These are phyloP conservation scores for Ustilago bromivora DNA, from an alignment of 1,284 basidiomycete species.

Conservation along the genomic window DNA sequence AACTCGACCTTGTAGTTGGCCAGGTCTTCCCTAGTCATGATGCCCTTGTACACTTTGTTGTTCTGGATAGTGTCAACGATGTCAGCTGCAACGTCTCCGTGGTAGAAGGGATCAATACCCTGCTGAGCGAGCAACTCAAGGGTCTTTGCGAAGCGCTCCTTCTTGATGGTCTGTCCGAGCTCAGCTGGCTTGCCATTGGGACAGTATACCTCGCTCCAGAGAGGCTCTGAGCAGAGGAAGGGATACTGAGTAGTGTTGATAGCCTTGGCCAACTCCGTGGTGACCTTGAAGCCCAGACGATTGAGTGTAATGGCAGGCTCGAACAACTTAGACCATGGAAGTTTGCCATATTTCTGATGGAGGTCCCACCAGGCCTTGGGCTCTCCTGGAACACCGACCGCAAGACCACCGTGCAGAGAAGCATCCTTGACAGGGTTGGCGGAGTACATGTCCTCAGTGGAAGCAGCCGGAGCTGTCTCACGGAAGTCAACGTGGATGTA, in stretches of 20 bases:
- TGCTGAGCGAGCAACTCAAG: slow-evolving; percentile 52
- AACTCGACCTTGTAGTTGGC: slow-evolving; percentile 54
- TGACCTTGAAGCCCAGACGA: slow-evolving; percentile 65
- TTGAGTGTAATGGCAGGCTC: slow-evolving; percentile 65
- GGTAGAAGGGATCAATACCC: slow-evolving; percentile 62
- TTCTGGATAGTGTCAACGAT: slow-evolving; percentile 57
- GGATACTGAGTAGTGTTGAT: slow-evolving; percentile 44
- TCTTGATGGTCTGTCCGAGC: slow-evolving; percentile 61
- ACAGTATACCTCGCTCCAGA: slow-evolving; percentile 61
- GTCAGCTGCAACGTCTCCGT: slow-evolving; percentile 55
- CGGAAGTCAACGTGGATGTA: slow-evolving; percentile 71
- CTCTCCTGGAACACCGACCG: slow-evolving; percentile 69
- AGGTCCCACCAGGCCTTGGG: slow-evolving; percentile 67
- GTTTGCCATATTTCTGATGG: slow-evolving; percentile 64
- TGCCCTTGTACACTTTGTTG: slow-evolving; percentile 61
- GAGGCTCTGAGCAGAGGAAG: slow-evolving; percentile 63
- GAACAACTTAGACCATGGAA: slow-evolving; percentile 66
- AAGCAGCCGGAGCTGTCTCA: slow-evolving; percentile 70
- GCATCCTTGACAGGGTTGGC: slow-evolving; percentile 37
- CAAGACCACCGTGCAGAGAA: slow-evolving; percentile 58
- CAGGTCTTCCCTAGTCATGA: slow-evolving; percentile 61
- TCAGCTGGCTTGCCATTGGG: slow-evolving; percentile 54
- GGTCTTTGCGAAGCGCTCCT: slow-evolving; percentile 52
- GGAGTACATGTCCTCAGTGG: slow-evolving; percentile 69
- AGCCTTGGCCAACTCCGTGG: slow-evolving; percentile 53